Conservation (phyloP, 352 stramenopile species). For the Phytophthora idaei region DNA sequence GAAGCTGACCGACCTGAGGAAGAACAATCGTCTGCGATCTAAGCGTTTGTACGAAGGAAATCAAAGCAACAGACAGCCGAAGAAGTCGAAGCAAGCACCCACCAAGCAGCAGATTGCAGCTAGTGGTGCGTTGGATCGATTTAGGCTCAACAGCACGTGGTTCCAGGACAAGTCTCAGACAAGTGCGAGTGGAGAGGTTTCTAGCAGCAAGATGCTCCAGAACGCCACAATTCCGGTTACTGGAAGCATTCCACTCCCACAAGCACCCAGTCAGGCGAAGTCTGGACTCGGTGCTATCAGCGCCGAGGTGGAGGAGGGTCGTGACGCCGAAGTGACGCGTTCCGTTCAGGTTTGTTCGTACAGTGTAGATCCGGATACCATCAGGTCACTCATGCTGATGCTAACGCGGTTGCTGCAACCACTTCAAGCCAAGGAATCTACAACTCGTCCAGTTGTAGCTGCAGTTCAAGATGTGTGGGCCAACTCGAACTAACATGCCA, state of each 20-base stretch:
- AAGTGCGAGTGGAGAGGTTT: neutral
- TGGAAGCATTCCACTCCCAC: neutral
- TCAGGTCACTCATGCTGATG: neutral
- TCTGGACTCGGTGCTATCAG: neutral
- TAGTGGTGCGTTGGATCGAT: slow-evolving; percentile 19
- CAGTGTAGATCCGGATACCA: neutral
- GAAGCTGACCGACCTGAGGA: neutral
- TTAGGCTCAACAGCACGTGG: slow-evolving; percentile 17
- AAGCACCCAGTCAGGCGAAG: neutral
- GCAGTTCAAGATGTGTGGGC: slow-evolving; percentile 1
- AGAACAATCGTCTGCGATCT: neutral
- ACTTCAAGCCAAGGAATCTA: neutral
- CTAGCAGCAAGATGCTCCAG: neutral
- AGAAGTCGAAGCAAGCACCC: slow-evolving; percentile 18
- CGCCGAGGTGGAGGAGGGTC: neutral
- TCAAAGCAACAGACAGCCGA: slow-evolving; percentile 3
- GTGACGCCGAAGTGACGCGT: neutral
- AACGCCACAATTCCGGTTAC: neutral
- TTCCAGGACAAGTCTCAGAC: slow-evolving; percentile 5
- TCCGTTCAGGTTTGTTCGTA: slow-evolving; percentile 15
- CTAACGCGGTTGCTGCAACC: neutral
- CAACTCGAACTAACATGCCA: slow-evolving; percentile 1
- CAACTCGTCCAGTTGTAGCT: neutral
- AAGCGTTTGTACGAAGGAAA: slow-evolving; percentile 23
- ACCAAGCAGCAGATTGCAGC: slow-evolving; percentile 1